Conservation (phyloP, 2,329 filamentous ascomycete genomes). For the Cercospora nicotianae region DNA sequence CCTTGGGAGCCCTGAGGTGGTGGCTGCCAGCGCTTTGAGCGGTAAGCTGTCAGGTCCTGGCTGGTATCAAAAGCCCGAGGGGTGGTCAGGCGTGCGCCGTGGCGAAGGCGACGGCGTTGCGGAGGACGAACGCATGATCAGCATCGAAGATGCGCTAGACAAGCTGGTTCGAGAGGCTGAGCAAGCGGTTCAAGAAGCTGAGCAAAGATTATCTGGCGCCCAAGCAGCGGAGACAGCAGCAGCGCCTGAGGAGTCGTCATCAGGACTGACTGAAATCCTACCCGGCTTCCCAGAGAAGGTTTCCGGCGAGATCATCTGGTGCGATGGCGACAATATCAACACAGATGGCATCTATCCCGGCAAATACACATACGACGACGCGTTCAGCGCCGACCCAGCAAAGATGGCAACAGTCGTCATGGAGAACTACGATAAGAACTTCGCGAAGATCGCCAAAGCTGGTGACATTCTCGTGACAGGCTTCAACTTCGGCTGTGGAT, state of each 20-base stretch:
- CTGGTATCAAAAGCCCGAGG: slow-evolving; percentile 71
- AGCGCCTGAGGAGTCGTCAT: slow-evolving; percentile 31
- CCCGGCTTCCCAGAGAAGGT: slow-evolving; percentile 85
- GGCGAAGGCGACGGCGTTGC: slow-evolving; percentile 70
- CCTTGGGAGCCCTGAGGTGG: slow-evolving; percentile 84
- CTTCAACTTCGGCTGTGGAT: slow-evolving; percentile 86
- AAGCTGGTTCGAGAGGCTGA: slow-evolving; percentile 71
- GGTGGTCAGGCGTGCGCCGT: slow-evolving; percentile 64
- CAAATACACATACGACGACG: slow-evolving; percentile 89
- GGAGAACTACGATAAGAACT: slow-evolving; percentile 84
- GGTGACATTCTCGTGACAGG: slow-evolving; percentile 82
- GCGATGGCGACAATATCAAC: slow-evolving; percentile 82
- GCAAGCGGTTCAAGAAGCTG: slow-evolving; percentile 56
- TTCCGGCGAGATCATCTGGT: slow-evolving; percentile 83
- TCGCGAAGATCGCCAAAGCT: slow-evolving; percentile 61
- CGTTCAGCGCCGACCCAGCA: slow-evolving; percentile 68
- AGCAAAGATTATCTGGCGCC: slow-evolving; percentile 46
- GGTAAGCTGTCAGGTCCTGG: slow-evolving; percentile 75
- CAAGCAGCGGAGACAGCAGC: slow-evolving; percentile 38
- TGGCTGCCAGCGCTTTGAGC: slow-evolving; percentile 80
- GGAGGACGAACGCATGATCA: slow-evolving; percentile 64
- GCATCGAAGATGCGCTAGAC: slow-evolving; percentile 68
- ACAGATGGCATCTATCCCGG: slow-evolving; percentile 92
- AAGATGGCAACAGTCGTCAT: slow-evolving; percentile 89
- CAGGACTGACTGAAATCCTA: slow-evolving; percentile 65